Evolutionary conservation across 1,284 basidiomycete genomes (phyloP).

Genomic region (Pseudozyma pruni): DNA sequence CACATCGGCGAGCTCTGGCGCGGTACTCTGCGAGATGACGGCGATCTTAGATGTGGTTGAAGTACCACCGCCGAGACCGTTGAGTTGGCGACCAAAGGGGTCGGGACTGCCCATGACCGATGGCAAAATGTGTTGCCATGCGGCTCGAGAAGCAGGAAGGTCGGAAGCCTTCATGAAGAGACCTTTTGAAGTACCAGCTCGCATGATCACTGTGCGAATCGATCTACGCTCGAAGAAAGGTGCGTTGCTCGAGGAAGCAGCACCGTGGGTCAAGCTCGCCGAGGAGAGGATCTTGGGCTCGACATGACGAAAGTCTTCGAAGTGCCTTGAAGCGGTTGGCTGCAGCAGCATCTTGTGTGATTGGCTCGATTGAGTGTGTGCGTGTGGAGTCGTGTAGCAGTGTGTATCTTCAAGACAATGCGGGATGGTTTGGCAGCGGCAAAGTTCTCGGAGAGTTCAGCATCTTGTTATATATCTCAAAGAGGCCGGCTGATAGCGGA

Average conservation of each 20-base stretch:
- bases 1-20: conserved; percentile 27
- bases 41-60: conserved; percentile 81
- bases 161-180: conserved; percentile 75
- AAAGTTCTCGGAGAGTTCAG: too few relatives aligned
- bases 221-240: conserved; percentile 9
- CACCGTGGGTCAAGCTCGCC: background rate
- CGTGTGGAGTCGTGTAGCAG: too few relatives aligned
- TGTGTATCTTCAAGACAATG: background rate
- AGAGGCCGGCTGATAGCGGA: too few relatives aligned
- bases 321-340: conserved; percentile 1
- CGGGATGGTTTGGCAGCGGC: background rate
- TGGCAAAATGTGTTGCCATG: conserved; percentile 10
- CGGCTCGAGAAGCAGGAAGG: conserved; percentile 39
- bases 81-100: conserved; percentile 79
- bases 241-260: background rate
- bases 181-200: conserved; percentile 82
- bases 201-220: conserved; percentile 7
- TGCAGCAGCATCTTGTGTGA: conserved; percentile 6
- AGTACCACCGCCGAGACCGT: conserved; percentile 78
- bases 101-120: conserved; percentile 79
- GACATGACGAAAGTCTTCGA: conserved; percentile 17
- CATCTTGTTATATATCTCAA: too few relatives aligned
- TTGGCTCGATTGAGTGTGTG: too few relatives aligned
- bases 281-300: conserved; percentile 9
- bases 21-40: conserved; percentile 70